Evolutionary conservation across 768 basidiomycete species (phyloP).

Genomic region (Mycena indigotica): DNA sequence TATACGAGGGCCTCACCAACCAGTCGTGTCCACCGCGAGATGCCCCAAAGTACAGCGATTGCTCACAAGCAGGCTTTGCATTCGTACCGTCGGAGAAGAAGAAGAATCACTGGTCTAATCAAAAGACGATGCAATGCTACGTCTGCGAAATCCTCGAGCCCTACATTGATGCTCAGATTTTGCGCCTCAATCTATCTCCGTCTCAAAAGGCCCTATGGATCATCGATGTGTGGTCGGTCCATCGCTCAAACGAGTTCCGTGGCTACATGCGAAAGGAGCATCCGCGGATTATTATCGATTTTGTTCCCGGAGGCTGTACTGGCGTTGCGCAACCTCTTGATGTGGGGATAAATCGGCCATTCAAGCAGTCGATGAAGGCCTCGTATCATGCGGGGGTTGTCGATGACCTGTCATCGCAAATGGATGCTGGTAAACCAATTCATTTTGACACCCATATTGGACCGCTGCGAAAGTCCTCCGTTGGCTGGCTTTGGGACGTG

Average conservation of each 20-base stretch:
- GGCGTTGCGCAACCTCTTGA: conserved; percentile 31
- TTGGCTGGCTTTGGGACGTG: conserved; percentile 36
- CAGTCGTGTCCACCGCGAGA: not conserved
- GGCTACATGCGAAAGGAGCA: conserved; percentile 33
- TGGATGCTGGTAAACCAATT: conserved; percentile 24
- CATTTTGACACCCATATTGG: conserved; percentile 26
- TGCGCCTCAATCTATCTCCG: conserved; percentile 18
- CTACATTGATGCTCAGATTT: conserved; percentile 16
- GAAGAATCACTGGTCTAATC: conserved; percentile 32
- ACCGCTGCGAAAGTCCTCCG: conserved; percentile 26
- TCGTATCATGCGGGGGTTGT: conserved; percentile 40
- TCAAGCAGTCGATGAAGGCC: conserved; percentile 37
- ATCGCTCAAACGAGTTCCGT: conserved; percentile 39
- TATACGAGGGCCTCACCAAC: not conserved
- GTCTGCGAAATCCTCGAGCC: conserved; percentile 29
- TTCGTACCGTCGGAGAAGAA: not conserved
- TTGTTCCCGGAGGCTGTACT: conserved; percentile 39
- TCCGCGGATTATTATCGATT: conserved; percentile 31
- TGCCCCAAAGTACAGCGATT: not conserved
- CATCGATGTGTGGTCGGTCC: conserved; percentile 37
- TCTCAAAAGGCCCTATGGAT: conserved; percentile 9
- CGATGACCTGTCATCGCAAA: conserved; percentile 26
- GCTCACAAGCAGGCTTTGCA: not conserved
- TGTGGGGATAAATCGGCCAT: conserved; percentile 15
- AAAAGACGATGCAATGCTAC: conserved; percentile 25